Evolutionary conservation across 495 filamentous ascomycete genomes (phyloP).

Genomic region (Parmelia sp.): DNA sequence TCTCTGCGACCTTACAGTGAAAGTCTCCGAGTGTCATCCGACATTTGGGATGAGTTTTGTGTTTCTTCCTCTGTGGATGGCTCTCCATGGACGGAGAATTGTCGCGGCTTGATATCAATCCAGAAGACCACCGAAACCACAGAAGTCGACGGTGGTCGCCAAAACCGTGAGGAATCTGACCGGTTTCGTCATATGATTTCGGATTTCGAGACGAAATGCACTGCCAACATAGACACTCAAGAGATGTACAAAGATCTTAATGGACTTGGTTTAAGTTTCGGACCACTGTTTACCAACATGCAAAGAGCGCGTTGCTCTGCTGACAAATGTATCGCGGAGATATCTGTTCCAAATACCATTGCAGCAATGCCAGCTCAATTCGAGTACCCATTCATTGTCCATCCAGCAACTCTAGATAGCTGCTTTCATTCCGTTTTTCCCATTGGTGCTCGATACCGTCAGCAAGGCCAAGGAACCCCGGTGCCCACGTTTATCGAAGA

Average conservation of each 20-base stretch:
- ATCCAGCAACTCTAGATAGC: neutral
- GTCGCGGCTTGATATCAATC: neutral
- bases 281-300: neutral
- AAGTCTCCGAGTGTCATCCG: neutral
- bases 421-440: no score
- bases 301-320: neutral
- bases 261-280: neutral
- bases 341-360: neutral
- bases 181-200: no score
- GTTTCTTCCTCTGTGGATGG: neutral
- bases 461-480: no score
- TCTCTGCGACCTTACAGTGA: neutral
- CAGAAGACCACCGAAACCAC: neutral
- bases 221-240: no score
- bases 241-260: no score
- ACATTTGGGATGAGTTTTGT: neutral
- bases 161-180: no score
- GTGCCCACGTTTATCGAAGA: no score
- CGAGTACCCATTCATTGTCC: neutral
- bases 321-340: neutral
- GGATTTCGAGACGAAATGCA: no score
- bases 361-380: neutral
- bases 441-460: no score
- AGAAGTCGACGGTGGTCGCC: neutral
- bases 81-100: neutral